These are phyloP conservation scores for Paramecium tetraurelia DNA, from an alignment of 73 alveolate species.

Conservation along the genomic window DNA sequence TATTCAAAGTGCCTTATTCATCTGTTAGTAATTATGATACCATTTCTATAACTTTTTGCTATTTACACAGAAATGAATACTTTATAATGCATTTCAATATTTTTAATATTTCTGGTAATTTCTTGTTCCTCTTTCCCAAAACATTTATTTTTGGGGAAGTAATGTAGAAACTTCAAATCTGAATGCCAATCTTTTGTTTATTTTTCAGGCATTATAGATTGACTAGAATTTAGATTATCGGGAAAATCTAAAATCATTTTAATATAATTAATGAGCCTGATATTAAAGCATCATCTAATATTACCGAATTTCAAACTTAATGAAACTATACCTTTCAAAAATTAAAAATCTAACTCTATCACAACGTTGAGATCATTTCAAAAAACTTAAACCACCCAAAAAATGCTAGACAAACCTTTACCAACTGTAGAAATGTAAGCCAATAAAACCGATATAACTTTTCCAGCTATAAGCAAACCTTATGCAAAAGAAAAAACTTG, in stretches of 20 bases:
- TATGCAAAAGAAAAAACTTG: background rate
- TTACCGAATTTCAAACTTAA: background rate
- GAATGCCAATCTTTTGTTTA: background rate
- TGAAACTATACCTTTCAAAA: background rate
- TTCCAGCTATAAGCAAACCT: background rate
- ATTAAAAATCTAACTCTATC: background rate
- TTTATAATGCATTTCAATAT: slow-evolving; percentile 24
- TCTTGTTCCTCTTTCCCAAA: slow-evolving; percentile 41
- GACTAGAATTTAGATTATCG: slow-evolving; percentile 35
- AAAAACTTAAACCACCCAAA: background rate
- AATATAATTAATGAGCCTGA: slow-evolving; percentile 5
- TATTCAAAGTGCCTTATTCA: slow-evolving; percentile 34
- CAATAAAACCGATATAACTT: background rate
- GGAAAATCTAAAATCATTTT: slow-evolving; percentile 25
- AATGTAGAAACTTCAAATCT: slow-evolving; percentile 20
- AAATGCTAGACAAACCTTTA: background rate
- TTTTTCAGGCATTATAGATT: background rate
- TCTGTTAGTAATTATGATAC: background rate
- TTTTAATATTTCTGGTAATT: slow-evolving; percentile 21
- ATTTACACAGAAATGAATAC: background rate
- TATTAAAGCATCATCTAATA: slow-evolving; percentile 19
- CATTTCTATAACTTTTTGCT: slow-evolving; percentile 27
- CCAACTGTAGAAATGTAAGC: background rate
- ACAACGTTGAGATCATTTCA: background rate
- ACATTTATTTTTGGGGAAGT: background rate